Evolutionary conservation across 306 rosid genomes (phyloP), one percentile per base, ranked within the genome.

Genomic region (Cicer pinnatifidum): DNA sequence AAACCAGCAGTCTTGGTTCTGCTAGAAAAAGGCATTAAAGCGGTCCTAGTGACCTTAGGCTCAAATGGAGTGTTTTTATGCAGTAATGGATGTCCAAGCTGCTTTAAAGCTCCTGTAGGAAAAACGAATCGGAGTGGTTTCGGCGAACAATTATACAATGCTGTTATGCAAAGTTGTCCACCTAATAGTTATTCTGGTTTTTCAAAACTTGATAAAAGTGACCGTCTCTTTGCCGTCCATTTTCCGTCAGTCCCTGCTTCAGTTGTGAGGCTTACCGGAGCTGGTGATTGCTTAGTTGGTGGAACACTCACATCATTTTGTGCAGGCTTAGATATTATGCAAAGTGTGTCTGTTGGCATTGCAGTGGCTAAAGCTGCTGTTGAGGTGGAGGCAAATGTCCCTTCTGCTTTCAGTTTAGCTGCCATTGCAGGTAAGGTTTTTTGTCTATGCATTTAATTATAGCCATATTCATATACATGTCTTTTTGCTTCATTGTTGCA

Each of bases 271-370:
- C 88, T 89, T 59, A 88, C 91, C 0, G 96, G 97, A 17, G 96
- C 96, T 4, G 98, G 98, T 54, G 98, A 93, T 88, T 91, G 98
- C 85, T 85, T 93, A 79, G 97, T 91, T 60, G 98, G 98, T 7
- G 97, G 94, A 63, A 79, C 75, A 16, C 80, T 93, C 60, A 37
- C 90, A 15, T 91, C 98, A 19, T 48, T 88, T 52, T 93, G 94
- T 83, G 85, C 86, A 9, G 97, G 97, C 76, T 88, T 91, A 69
- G 85, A 91, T 87, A 75, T 91, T 43, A 83, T 91, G 84, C 94
- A 85, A 80, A 84, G 98, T 47, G 78, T 88, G 57, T 93, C 94
- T 7, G 92, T 93, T 58, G 98, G 98, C 56, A 88, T 89, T 81
- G 92, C 96, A 8, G 92, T 73, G 68, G 88, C 98, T 77, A 93